Evolutionary conservation across 169 alveolate species (phyloP), one percentile per base, ranked within the genome.

Genomic region (Theileria sp.): DNA sequence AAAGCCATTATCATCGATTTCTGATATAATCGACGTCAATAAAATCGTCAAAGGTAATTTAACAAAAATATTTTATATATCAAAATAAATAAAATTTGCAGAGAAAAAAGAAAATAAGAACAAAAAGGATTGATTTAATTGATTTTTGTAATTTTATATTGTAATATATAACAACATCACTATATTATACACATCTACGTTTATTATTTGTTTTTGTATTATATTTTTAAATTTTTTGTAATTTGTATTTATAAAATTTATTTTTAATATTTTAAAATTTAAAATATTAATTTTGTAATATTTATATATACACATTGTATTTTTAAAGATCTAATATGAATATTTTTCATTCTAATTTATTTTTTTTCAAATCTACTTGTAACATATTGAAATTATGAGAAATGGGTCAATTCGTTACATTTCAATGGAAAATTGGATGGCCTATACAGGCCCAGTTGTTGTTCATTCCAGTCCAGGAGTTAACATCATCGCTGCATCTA

Each of bases 371-470:
- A 66, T 21, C 38, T 7, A 58, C 2, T 58, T 21, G 1, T 19
- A 58, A 58, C 19, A 19, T 25, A 58, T 58, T 19, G 34, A 58
- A 21, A 21, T 21, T 58, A 58, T 58, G 67, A 28, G 87, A 70
- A 81, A 74, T 50, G 88, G 88, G n/a, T 75, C 88, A 50, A 81
- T 81, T 26, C 58, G 75, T 30, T 76, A 75, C 84, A 86, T 88
- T 5, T 60, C 86, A 7, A 69, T 88, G 79, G 88, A 76, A 51
- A 88, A 88, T 60, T 88, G 93, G 93, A 88, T 88, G 93, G 93
- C 90, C 13, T 88, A 86, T 66, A 81, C 92, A 28, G 93, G 93
- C 1, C 93, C 93, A 8, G 88, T 88, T 15, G 65, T 60, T 6
- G 67, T 88, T 38, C 75, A 68, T 50, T 89, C 93, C 25, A 28